Evolutionary conservation across 129 eudicot species (phyloP).

Genomic region (Flaveria brownii): DNA sequence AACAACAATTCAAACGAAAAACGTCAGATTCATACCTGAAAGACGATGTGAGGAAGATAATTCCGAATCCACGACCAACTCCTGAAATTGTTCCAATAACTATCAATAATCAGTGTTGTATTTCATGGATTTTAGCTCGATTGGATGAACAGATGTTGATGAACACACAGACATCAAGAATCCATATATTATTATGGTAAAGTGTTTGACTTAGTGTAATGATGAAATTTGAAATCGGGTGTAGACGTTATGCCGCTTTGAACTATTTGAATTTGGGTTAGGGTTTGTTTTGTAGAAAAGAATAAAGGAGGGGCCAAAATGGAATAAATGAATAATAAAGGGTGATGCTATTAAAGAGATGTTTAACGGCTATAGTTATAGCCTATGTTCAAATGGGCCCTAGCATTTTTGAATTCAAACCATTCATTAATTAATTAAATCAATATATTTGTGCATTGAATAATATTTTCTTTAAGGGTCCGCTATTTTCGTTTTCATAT

Average conservation of each 20-base stretch:
- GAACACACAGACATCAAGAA: conserved; percentile 8
- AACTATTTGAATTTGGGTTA: conserved; percentile 38
- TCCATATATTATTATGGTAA: background rate
- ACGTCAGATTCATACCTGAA: conserved; percentile 45
- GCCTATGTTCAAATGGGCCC: conserved; percentile 1
- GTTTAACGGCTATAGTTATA: conserved; percentile 34
- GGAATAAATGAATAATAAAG: conserved; percentile 4
- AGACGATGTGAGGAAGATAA: conserved; percentile 56
- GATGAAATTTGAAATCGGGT: conserved; percentile 33
- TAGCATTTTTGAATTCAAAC: background rate
- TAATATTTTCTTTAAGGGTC: too few relatives aligned
- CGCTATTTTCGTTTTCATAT: too few relatives aligned
- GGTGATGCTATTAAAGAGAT: conserved; percentile 1
- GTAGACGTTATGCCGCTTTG: conserved; percentile 36
- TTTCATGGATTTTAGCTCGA: conserved; percentile 17
- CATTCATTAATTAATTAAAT: background rate
- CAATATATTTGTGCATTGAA: too few relatives aligned
- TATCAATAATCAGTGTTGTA: conserved; percentile 3
- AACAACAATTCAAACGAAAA: background rate
- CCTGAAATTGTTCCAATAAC: conserved; percentile 47
- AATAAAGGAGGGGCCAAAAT: background rate
- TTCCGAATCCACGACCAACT: conserved; percentile 33
- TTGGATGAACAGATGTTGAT: background rate
- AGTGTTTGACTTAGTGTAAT: conserved; percentile 21
- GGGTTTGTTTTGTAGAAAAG: conserved; percentile 14